Evolutionary conservation across 352 stramenopile genomes (phyloP).

Genomic region (Globisporangium sylvaticum): DNA sequence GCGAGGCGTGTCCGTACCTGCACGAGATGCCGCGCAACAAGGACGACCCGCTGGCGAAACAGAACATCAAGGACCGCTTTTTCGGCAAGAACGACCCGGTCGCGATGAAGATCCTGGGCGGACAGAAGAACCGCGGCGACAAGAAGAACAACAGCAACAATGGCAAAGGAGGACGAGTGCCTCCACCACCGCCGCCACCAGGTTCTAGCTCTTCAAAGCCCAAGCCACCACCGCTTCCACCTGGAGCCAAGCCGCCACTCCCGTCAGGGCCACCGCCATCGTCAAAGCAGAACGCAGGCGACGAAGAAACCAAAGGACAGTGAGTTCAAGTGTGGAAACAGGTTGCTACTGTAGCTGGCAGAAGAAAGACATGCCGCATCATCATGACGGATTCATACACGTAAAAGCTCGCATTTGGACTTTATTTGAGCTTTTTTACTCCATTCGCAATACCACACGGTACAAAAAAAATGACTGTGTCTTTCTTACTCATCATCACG

Average conservation of each 20-base stretch:
- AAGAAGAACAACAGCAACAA: slow-evolving; percentile 16
- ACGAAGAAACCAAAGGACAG: slow-evolving; percentile 29
- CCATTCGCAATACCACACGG: not conserved
- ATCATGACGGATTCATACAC: not conserved
- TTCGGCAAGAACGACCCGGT: slow-evolving; percentile 94
- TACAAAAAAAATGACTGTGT: not conserved
- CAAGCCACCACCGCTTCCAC: slow-evolving; percentile 49
- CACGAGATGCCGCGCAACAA: slow-evolving; percentile 93
- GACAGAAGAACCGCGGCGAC: slow-evolving; percentile 22
- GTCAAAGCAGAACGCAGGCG: slow-evolving; percentile 13
- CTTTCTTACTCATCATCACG: slow-evolving; percentile 22
- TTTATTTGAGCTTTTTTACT: not conserved
- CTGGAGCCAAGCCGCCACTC: slow-evolving; percentile 57
- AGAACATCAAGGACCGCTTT: slow-evolving; percentile 95
- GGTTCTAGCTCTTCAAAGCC: slow-evolving; percentile 31
- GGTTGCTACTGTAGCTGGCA: not conserved
- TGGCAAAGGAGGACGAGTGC: slow-evolving; percentile 21
- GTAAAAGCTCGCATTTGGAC: not conserved
- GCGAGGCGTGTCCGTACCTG: slow-evolving; percentile 91
- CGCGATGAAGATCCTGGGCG: slow-evolving; percentile 85
- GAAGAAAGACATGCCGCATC: not conserved
- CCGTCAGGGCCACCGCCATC: slow-evolving; percentile 50
- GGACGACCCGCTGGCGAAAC: slow-evolving; percentile 92
- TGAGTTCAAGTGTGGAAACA: slow-evolving; percentile 7
- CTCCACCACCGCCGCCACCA: slow-evolving; percentile 26